Percentiles rank a stretch among this genome's conserved stretches.
Evolutionary conservation across 140 eudicot species (phyloP).

Genomic region (Bidens hawaiensis): DNA sequence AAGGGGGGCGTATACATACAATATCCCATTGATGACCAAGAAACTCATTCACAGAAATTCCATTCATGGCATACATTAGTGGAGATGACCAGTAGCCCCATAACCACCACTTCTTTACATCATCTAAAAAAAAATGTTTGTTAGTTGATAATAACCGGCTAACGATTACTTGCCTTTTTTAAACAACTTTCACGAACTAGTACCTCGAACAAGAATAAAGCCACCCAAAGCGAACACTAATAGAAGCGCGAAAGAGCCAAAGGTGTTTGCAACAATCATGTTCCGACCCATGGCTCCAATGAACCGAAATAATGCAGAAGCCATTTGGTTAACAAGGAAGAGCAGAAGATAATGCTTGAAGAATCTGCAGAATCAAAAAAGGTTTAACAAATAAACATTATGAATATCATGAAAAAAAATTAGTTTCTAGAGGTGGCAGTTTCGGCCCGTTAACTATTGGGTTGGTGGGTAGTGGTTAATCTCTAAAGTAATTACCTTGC

Average conservation of each 20-base stretch:
- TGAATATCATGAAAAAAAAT: not conserved
- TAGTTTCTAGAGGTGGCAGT: not conserved
- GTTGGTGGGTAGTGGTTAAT: not conserved
- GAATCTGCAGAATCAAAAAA: slow-evolving; percentile 40
- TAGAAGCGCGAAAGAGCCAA: slow-evolving; percentile 57
- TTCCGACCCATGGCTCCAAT: slow-evolving; percentile 60
- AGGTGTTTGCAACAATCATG: slow-evolving; percentile 67
- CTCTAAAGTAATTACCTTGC: slow-evolving; percentile 50
- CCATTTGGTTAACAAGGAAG: slow-evolving; percentile 51
- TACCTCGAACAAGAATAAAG: slow-evolving; percentile 62
- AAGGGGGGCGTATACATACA: slow-evolving; percentile 25
- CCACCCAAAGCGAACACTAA: slow-evolving; percentile 65
- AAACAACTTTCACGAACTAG: not conserved
- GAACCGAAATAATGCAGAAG: slow-evolving; percentile 54
- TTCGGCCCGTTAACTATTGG: not conserved
- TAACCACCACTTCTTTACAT: slow-evolving; percentile 71
- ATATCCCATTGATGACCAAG: slow-evolving; percentile 58
- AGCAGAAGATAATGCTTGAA: slow-evolving; percentile 57
- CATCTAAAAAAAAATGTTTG: slow-evolving; percentile 22
- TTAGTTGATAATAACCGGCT: slow-evolving; percentile 1
- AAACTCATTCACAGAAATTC: slow-evolving; percentile 60
- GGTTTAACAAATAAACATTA: not conserved
- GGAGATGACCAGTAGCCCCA: slow-evolving; percentile 78
- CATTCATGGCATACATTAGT: slow-evolving; percentile 69
- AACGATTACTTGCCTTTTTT: not conserved